A percentile compares a stretch with the other conserved stretches of the same genome.
Evolutionary conservation across 805 yeast genomes (phyloP).

Genomic region (Kodamaea nitidulidarum): DNA sequence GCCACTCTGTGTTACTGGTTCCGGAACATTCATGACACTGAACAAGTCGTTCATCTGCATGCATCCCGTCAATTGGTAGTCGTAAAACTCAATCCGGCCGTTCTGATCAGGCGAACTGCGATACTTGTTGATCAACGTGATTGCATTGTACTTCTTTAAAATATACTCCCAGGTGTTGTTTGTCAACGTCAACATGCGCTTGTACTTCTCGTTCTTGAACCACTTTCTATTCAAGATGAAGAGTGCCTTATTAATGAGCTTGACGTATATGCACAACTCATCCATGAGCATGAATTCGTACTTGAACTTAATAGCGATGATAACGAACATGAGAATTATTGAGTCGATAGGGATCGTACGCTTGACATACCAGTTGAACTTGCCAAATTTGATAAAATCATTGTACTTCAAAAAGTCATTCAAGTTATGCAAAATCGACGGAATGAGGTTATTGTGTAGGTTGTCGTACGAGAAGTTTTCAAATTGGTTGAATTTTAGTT

Average conservation of each 20-base stretch:
- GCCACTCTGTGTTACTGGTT: slow-evolving; percentile 21
- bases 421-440: slow-evolving; percentile 53
- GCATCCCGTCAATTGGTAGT: slow-evolving; percentile 37
- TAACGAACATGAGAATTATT: slow-evolving; percentile 47
- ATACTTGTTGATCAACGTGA: slow-evolving; percentile 25
- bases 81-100: slow-evolving; percentile 31
- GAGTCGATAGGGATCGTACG: slow-evolving; percentile 61
- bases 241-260: slow-evolving; percentile 38
- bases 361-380: slow-evolving; percentile 58
- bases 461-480: slow-evolving; percentile 48
- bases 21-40: slow-evolving; percentile 42
- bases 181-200: slow-evolving; percentile 41
- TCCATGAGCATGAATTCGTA: slow-evolving; percentile 34
- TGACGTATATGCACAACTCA: slow-evolving; percentile 36
- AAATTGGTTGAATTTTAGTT: slow-evolving; percentile 30
- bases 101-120: slow-evolving; percentile 15
- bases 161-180: slow-evolving; percentile 42
- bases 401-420: slow-evolving; percentile 52
- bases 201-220: slow-evolving; percentile 45
- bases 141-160: slow-evolving; percentile 31
- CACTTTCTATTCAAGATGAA: slow-evolving; percentile 41
- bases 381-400: slow-evolving; percentile 49
- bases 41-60: slow-evolving; percentile 40
- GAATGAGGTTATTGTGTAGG: slow-evolving; percentile 49
- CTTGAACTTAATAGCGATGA: slow-evolving; percentile 50